Evolutionary conservation across 2,329 filamentous ascomycete species (phyloP).

Genomic region (Colletotrichum tanaceti): DNA sequence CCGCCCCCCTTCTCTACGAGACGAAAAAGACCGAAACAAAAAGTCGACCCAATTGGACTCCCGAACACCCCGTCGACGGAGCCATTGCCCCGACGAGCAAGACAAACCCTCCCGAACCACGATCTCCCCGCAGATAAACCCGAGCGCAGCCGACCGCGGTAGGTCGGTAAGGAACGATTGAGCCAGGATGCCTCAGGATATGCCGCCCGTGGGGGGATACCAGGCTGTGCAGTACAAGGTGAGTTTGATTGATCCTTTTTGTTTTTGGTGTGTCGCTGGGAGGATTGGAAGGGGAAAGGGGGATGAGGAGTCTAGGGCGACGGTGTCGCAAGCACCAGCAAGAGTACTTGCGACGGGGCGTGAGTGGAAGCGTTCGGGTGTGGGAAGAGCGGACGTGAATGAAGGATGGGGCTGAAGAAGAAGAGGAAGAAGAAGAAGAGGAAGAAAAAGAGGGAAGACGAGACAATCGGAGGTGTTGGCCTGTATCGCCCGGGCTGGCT

Average conservation of each 20-base stretch:
- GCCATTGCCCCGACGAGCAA: constrained; percentile 13
- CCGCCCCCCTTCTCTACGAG: constrained; percentile 13
- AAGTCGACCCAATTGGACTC: not conserved
- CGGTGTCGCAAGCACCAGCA: too few relatives aligned
- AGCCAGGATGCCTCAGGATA: constrained; percentile 91
- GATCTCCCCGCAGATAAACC: not conserved
- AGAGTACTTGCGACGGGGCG: too few relatives aligned
- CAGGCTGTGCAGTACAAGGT: constrained; percentile 97
- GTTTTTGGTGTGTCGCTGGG: not conserved
- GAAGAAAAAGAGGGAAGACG: too few relatives aligned
- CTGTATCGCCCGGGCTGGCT: not conserved
- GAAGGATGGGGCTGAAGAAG: not conserved
- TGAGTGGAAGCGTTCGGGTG: too few relatives aligned
- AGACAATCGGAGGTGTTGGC: too few relatives aligned
- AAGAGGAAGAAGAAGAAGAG: too few relatives aligned
- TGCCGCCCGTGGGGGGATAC: constrained; percentile 96
- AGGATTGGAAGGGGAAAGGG: not conserved
- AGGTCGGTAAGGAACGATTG: constrained; percentile 41
- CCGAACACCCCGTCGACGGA: not conserved
- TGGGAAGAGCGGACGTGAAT: too few relatives aligned
- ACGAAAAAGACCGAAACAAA: not conserved
- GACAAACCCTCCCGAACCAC: not conserved
- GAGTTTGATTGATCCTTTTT: constrained; percentile 60
- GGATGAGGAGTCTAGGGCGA: not conserved
- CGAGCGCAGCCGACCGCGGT: constrained; percentile 38